Evolutionary conservation across 768 basidiomycete genomes (phyloP), one percentile per base, ranked within the genome.

Genomic region (Dioszegia aurantiaca): DNA sequence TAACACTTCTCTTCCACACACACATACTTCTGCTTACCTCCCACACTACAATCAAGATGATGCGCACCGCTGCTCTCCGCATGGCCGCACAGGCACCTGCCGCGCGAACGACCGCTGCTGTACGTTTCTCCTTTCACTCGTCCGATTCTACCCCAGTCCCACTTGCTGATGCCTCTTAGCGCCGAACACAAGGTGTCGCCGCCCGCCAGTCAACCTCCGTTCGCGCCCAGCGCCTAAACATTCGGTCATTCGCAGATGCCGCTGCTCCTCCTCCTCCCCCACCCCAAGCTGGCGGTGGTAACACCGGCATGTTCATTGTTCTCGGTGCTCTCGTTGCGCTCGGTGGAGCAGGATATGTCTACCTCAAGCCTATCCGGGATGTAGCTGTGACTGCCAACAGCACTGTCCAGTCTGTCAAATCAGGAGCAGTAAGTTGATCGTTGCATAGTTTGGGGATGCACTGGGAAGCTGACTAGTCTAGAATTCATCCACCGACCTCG

Each of bases 311-410:
- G 66, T 62, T 60, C 33, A 64, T 71, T 56, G 67, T 76, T 33
- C 65, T 76, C 46, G 70, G 55, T 31, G 68, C 68, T 14, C 45
- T 76, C 9, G 52, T 69, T 26, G 69, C 64, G n/a, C 59, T 72
- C n/a, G 72, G 65, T 27, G 64, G 43, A 4, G 72, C 65, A 12
- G 65, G 67, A 19, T 76, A 68, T 56, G 58, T 48, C 40, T 67
- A 69, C 62, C 52, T 73, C 27, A 76, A 76, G 57, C 74, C 67
- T 6, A 56, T 73, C 17, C 33, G 68, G 10, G 72, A 73, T 56
- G 69, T 70, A 24, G 74, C 74, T 21, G 39, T 30, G 24, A 58
- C 61, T 24, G 61, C 72, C 3, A 59, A 70, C 58, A 23, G 55
- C 23, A 56, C 64, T 5, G 58, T 74, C 24, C 52, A 64, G 11